Conservation (phyloP, 164 flowering plant species). For the Buxus sempervirens region DNA sequence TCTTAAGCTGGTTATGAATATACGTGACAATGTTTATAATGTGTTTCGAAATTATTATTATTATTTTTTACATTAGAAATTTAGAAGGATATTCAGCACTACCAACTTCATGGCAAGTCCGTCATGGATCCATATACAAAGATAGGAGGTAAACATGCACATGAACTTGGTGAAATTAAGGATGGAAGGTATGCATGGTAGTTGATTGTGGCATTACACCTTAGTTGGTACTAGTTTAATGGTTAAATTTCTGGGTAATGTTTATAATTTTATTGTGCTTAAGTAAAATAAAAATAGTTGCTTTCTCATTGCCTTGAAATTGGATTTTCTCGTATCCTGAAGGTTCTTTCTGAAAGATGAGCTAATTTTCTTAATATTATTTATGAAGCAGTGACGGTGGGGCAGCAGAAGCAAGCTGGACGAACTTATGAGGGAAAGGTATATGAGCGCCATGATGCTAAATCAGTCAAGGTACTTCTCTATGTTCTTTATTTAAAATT, state of each 20-base stretch:
- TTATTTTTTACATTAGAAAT: no score
- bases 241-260: not conserved
- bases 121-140: no score
- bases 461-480: slow-evolving; percentile 42
- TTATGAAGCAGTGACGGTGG: slow-evolving; percentile 27
- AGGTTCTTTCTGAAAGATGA: not conserved
- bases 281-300: not conserved
- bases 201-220: no score
- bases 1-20: no score
- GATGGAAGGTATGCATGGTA: no score
- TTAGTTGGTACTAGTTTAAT: no score
- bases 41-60: no score
- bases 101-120: no score
- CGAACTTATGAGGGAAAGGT: slow-evolving; percentile 45
- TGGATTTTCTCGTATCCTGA: not conserved
- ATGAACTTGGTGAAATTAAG: no score
- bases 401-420: slow-evolving; percentile 48
- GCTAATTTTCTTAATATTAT: slow-evolving; percentile 14
- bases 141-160: no score
- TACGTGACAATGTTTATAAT: no score
- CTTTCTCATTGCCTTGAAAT: not conserved
- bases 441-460: slow-evolving; percentile 54
- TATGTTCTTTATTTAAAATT: not conserved
- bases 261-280: not conserved
- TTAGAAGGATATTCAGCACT: no score